These are phyloP conservation scores for Trichopus zeylanicus DNA, from an alignment of 116 monocot species.

Conservation along the genomic window DNA sequence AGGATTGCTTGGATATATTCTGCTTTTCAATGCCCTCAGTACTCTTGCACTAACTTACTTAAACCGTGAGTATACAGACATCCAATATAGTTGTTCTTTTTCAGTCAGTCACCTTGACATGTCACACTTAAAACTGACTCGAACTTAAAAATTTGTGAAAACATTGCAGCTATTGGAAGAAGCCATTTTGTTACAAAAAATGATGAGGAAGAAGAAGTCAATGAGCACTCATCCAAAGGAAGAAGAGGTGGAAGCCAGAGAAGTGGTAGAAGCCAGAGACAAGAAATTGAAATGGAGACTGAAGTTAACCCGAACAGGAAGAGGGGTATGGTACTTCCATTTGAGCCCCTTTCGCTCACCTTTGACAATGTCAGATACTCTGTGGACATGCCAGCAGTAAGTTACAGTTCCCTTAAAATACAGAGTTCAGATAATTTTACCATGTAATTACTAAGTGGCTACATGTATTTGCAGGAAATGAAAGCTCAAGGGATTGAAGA, in stretches of 20 bases:
- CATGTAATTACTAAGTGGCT: not conserved
- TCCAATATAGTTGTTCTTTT: too few species aligned
- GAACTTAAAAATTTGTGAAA: too few species aligned
- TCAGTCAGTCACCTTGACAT: too few species aligned
- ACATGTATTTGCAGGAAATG: conserved; percentile 28
- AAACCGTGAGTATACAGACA: conserved; percentile 35
- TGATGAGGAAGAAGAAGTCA: too few species aligned
- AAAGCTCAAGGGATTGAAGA: conserved; percentile 30
- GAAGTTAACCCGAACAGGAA: conserved; percentile 5
- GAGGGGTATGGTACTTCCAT: conserved; percentile 76
- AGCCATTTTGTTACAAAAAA: too few species aligned
- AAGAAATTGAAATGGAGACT: not conserved
- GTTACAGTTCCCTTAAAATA: not conserved
- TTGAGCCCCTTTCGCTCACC: conserved; percentile 53
- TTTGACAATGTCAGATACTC: conserved; percentile 63
- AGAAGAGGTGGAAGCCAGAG: too few species aligned
- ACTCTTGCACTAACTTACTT: conserved; percentile 34
- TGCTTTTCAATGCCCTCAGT: conserved; percentile 48
- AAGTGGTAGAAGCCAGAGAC: too few species aligned
- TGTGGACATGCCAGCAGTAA: conserved; percentile 72
- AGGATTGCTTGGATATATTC: conserved; percentile 36
- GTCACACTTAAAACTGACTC: too few species aligned
- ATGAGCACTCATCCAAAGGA: too few species aligned
- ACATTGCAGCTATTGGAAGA: too few species aligned
- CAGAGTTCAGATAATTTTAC: too few species aligned